A percentile compares a stretch with the other conserved stretches of the same genome.
phyloP scores from a whole-genome alignment of 805 yeast genomes.

The Pichia exigua region DNA sequence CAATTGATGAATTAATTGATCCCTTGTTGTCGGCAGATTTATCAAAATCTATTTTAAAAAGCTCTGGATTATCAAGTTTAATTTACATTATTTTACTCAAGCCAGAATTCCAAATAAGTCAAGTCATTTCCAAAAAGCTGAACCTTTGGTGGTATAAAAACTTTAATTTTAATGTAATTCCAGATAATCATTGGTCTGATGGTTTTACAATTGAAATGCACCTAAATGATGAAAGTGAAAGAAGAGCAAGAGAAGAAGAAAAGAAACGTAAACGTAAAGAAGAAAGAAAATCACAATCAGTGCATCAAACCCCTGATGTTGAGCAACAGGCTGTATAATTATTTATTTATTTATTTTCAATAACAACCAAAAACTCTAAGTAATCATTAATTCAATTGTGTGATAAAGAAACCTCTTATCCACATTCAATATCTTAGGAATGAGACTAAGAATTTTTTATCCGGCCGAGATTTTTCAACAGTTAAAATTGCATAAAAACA shows the following conservation, averaged over 20 bases:
- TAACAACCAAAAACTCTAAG: neutral
- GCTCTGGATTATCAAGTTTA: slow-evolving; percentile 27
- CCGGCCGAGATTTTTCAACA: neutral
- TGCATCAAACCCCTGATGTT: neutral
- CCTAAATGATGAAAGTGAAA: slow-evolving; percentile 15
- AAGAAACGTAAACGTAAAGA: slow-evolving; percentile 26
- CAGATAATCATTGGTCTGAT: slow-evolving; percentile 25
- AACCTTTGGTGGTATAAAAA: slow-evolving; percentile 18
- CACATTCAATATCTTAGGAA: too few species aligned
- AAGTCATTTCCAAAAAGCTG: slow-evolving; percentile 13
- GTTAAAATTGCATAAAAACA: neutral
- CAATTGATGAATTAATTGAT: slow-evolving; percentile 19
- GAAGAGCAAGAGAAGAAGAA: slow-evolving; percentile 28
- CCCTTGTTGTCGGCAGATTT: slow-evolving; percentile 19
- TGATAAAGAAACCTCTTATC: too few species aligned
- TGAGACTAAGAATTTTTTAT: neutral
- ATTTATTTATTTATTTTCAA: neutral
- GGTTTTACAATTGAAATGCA: slow-evolving; percentile 19
- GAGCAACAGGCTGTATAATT: neutral
- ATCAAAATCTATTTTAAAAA: slow-evolving; percentile 25
- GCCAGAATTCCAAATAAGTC: slow-evolving; percentile 25
- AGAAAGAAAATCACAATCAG: slow-evolving; percentile 21
- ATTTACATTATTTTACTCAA: slow-evolving; percentile 29
- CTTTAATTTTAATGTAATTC: slow-evolving; percentile 22
- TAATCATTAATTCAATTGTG: neutral